Percentiles rank a stretch among this genome's conserved stretches.
Evolutionary conservation across 140 eudicot genomes (phyloP).

Genomic region (Anethum foeniculum): DNA sequence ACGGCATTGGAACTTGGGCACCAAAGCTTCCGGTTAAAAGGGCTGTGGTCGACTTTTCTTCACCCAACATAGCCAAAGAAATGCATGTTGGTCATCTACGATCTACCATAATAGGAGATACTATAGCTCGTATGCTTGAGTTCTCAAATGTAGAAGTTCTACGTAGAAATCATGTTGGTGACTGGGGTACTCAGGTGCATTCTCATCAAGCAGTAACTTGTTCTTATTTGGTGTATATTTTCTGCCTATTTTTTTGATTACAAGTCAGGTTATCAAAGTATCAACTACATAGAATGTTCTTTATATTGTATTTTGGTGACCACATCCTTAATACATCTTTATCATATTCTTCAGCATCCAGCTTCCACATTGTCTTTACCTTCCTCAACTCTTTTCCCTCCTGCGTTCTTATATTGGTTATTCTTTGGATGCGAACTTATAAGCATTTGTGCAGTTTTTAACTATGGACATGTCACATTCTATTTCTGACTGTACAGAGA

Average conservation of each 20-base stretch:
- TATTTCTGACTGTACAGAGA: no score
- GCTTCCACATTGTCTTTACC: not conserved
- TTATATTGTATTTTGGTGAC: not conserved
- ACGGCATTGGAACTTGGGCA: constrained; percentile 81
- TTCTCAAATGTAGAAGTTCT: constrained; percentile 82
- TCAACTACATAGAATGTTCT: not conserved
- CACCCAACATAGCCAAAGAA: constrained; percentile 93
- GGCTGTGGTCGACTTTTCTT: constrained; percentile 86
- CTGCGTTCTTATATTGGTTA: not conserved
- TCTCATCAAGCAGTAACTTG: not conserved
- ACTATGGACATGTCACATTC: not conserved
- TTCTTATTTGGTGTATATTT: not conserved
- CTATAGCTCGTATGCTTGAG: constrained; percentile 90
- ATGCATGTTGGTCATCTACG: constrained; percentile 97
- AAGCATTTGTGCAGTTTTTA: not conserved
- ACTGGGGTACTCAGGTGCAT: constrained; percentile 96
- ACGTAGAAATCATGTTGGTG: constrained; percentile 95
- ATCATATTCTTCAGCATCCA: not conserved
- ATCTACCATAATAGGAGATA: constrained; percentile 92
- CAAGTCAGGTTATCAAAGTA: not conserved
- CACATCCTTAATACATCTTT: not conserved
- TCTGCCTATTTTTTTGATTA: not conserved
- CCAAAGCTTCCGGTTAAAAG: constrained; percentile 70
- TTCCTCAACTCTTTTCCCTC: not conserved
- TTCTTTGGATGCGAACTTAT: not conserved